These are phyloP conservation scores for Silene latifolia DNA, from an alignment of 148 eudicot genomes.

Conservation along the genomic window DNA sequence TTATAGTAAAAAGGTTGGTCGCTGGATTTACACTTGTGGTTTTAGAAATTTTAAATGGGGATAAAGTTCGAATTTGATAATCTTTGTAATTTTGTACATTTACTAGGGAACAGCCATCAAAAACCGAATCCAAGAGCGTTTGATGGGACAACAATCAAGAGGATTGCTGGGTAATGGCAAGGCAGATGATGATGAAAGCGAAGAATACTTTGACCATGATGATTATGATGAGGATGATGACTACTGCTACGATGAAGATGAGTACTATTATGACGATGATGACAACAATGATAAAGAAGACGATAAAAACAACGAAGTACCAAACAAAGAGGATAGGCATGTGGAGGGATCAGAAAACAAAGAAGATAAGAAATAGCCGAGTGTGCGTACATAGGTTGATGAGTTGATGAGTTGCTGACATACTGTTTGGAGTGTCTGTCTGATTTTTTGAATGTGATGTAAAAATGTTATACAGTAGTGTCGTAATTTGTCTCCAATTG, in stretches of 20 bases:
- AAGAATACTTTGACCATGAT: conserved; percentile 39
- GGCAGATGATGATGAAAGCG: conserved; percentile 32
- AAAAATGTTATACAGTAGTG: not conserved
- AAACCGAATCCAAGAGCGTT: conserved; percentile 36
- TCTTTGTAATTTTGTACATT: not conserved
- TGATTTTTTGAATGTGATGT: not conserved
- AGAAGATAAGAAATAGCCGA: not conserved
- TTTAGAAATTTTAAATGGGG: too few relatives aligned
- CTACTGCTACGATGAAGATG: conserved; percentile 35
- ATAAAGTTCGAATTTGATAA: not conserved
- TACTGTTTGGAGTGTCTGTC: conserved; percentile 1
- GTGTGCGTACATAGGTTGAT: not conserved
- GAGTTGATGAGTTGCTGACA: not conserved
- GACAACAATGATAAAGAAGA: conserved; percentile 8
- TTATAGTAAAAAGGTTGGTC: too few relatives aligned
- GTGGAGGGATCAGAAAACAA: not conserved
- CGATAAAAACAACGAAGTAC: not conserved
- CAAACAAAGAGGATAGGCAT: not conserved
- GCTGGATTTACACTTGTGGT: too few relatives aligned
- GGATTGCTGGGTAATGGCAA: conserved; percentile 28
- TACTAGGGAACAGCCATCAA: conserved; percentile 41
- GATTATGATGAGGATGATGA: conserved; percentile 24
- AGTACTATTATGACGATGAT: conserved; percentile 27
- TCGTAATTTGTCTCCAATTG: conserved; percentile 2
- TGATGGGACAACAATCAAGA: conserved; percentile 33